Evolutionary conservation across 179 eudicot genomes (phyloP).

Genomic region (Beta lomatogona): DNA sequence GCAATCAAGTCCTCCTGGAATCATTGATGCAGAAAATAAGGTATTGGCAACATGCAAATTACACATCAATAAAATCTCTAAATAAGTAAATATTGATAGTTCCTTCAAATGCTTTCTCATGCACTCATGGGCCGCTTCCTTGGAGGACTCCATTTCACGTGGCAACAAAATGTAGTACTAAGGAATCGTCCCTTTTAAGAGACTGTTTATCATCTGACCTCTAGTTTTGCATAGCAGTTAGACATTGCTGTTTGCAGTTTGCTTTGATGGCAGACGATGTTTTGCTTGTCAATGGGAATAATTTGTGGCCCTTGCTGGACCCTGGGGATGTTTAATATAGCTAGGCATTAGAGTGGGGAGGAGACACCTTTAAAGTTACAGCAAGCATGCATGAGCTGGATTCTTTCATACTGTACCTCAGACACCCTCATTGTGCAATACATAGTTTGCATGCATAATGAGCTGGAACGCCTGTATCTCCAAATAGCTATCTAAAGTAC

Average conservation of each 20-base stretch:
- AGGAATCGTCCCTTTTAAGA: not conserved
- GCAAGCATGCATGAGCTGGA: not conserved
- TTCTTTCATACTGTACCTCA: not conserved
- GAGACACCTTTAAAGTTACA: not conserved
- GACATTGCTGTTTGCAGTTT: not conserved
- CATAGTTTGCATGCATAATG: not conserved
- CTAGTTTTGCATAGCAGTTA: not conserved
- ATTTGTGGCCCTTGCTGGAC: not conserved
- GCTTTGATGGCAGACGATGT: not conserved
- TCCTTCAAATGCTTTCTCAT: not conserved
- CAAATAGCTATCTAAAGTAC: too few relatives aligned
- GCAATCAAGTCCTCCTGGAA: slow-evolving; percentile 61
- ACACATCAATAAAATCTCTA: not conserved
- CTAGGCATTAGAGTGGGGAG: not conserved
- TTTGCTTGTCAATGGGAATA: not conserved
- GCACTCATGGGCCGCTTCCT: not conserved
- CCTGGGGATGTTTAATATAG: not conserved
- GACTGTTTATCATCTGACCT: not conserved
- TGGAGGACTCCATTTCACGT: slow-evolving; percentile 1
- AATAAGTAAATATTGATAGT: not conserved
- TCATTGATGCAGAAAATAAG: slow-evolving; percentile 71
- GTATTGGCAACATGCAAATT: slow-evolving; percentile 33
- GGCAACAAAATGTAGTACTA: not conserved
- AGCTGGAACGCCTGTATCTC: not conserved
- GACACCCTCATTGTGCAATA: not conserved